Conservation (phyloP, 2,329 filamentous ascomycete species). For the Neurospora sp. region DNA sequence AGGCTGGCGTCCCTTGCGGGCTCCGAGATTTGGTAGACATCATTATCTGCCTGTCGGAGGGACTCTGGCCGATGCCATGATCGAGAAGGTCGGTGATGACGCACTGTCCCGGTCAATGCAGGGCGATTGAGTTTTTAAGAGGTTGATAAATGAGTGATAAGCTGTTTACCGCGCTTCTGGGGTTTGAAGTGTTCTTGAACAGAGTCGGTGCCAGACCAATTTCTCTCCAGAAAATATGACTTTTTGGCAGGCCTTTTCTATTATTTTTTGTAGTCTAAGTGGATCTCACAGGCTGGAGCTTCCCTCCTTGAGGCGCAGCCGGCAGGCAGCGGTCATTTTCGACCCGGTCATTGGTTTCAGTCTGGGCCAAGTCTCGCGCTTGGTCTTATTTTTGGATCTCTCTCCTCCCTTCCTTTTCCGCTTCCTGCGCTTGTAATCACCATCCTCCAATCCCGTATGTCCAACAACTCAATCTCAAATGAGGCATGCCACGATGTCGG, state of each 20-base stretch:
- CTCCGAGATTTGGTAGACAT: not conserved
- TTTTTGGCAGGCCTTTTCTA: not conserved
- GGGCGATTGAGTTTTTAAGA: not conserved
- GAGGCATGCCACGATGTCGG: not conserved
- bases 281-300: not conserved
- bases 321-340: not conserved
- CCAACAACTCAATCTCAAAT: not conserved
- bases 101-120: not conserved
- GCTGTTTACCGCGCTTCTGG: not conserved
- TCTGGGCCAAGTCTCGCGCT: not conserved
- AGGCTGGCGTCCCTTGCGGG: not conserved
- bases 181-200: not conserved
- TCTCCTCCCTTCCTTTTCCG: not conserved
- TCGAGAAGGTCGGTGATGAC: not conserved
- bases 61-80: not conserved
- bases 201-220: not conserved
- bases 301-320: not conserved
- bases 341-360: not conserved
- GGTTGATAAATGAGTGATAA: not conserved
- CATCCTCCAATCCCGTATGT: not conserved
- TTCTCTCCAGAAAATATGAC: not conserved
- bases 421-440: not conserved
- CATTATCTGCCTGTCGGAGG: not conserved
- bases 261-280: not conserved
- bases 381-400: not conserved